A percentile compares a stretch with the other conserved stretches of the same genome.
These are phyloP conservation scores for Yueomyces sp. DNA, from an alignment of 1,139 yeast genomes.

Conservation along the genomic window DNA sequence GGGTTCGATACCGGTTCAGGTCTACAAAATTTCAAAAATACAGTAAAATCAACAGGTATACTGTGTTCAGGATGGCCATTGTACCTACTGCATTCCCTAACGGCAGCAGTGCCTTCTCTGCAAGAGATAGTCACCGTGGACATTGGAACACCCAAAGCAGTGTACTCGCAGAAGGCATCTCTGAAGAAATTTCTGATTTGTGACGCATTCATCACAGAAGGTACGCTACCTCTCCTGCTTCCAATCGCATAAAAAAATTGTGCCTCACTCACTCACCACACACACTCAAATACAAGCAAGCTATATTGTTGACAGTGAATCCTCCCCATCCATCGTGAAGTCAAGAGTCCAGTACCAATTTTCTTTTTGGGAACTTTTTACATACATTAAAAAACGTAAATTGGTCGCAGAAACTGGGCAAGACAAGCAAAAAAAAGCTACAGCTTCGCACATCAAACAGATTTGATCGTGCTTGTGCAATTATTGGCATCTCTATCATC, in stretches of 20 bases:
- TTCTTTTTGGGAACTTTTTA: too few species aligned
- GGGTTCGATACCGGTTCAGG: slow-evolving; percentile 86
- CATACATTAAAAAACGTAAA: too few species aligned
- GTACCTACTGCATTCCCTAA: neutral
- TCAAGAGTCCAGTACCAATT: too few species aligned
- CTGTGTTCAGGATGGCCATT: slow-evolving; percentile 68
- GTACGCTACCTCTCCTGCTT: slow-evolving; percentile 6
- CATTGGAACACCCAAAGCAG: slow-evolving; percentile 48
- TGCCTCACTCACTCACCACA: too few species aligned
- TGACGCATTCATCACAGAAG: slow-evolving; percentile 20
- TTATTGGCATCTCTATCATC: too few species aligned
- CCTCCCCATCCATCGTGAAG: too few species aligned
- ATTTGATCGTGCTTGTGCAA: too few species aligned
- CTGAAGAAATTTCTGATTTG: slow-evolving; percentile 20
- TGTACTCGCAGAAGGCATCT: slow-evolving; percentile 18
- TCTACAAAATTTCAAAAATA: slow-evolving; percentile 25
- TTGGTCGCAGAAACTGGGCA: too few species aligned
- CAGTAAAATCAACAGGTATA: slow-evolving; percentile 28
- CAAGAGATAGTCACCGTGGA: slow-evolving; percentile 43
- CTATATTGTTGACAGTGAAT: too few species aligned
- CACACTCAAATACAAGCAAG: too few species aligned
- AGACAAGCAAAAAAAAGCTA: too few species aligned
- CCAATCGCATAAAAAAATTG: neutral
- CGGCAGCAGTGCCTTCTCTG: slow-evolving; percentile 35
- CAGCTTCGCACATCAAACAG: too few species aligned